A percentile compares a stretch with the other conserved stretches of the same genome.
Conservation (phyloP, 2,329 filamentous ascomycete genomes). For the Penicillium sp. region DNA sequence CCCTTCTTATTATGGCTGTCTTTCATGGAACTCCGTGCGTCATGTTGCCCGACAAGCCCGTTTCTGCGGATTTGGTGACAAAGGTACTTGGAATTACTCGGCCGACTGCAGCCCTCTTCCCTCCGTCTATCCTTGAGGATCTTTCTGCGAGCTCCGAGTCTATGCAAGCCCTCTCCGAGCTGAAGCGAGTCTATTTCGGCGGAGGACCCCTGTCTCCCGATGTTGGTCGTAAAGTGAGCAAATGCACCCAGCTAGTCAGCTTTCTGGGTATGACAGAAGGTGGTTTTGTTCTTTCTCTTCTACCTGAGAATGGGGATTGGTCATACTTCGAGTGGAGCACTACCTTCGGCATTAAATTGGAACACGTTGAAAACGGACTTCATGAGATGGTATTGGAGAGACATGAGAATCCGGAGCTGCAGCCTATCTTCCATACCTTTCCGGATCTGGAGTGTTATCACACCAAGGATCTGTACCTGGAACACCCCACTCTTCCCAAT, state of each 20-base stretch:
- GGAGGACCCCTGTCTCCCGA: slow-evolving; percentile 9
- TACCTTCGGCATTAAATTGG: slow-evolving; percentile 30
- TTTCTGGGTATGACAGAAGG: slow-evolving; percentile 1
- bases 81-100: slow-evolving; percentile 4
- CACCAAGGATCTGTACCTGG: slow-evolving; percentile 39
- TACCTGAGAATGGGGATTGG: slow-evolving; percentile 31
- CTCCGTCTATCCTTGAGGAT: slow-evolving; percentile 46
- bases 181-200: slow-evolving; percentile 2
- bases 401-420: slow-evolving; percentile 14
- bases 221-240: not conserved
- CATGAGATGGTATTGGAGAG: slow-evolving; percentile 29
- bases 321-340: slow-evolving; percentile 38
- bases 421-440: slow-evolving; percentile 31
- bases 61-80: slow-evolving; percentile 7
- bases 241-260: not conserved
- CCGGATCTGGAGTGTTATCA: slow-evolving; percentile 34
- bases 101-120: slow-evolving; percentile 24
- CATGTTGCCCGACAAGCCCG: slow-evolving; percentile 8
- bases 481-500: slow-evolving; percentile 35
- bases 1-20: slow-evolving; percentile 3
- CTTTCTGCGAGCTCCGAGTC: not conserved
- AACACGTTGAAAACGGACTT: slow-evolving; percentile 18
- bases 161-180: not conserved
- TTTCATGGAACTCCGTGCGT: slow-evolving; percentile 1
- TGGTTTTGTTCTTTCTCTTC: slow-evolving; percentile 13